phyloP scores from a whole-genome alignment of 1,284 basidiomycete species.

The Megacollybia platyphylla region DNA sequence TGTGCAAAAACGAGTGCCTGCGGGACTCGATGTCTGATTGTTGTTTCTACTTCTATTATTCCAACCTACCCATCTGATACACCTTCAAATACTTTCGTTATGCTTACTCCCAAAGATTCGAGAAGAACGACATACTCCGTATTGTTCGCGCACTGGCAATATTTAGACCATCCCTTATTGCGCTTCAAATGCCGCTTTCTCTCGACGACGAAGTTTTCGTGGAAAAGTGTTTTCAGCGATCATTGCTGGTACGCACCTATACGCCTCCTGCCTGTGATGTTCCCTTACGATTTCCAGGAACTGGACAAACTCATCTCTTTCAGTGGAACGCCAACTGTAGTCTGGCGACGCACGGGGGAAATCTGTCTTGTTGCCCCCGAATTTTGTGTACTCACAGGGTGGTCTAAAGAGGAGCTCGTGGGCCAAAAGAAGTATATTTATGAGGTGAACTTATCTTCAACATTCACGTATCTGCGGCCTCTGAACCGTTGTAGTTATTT shows the following conservation, averaged over 20 bases:
- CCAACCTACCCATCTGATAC: constrained; percentile 6
- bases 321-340: constrained; percentile 98
- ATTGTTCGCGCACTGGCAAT: constrained; percentile 92
- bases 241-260: constrained; percentile 58
- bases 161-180: constrained; percentile 90
- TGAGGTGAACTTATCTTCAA: constrained; percentile 39
- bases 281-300: constrained; percentile 41
- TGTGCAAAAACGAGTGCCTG: constrained; percentile 21
- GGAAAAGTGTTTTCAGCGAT: constrained; percentile 90
- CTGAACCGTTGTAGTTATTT: constrained; percentile 45
- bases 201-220: constrained; percentile 93
- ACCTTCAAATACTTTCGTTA: constrained; percentile 2
- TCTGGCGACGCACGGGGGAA: constrained; percentile 96
- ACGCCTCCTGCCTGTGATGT: constrained; percentile 2
- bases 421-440: constrained; percentile 80
- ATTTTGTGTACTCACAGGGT: constrained; percentile 89
- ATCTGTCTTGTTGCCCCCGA: constrained; percentile 94
- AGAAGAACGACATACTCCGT: constrained; percentile 89
- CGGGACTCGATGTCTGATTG: constrained; percentile 30
- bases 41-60: constrained; percentile 11
- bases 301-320: constrained; percentile 95
- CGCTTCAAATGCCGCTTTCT: constrained; percentile 89
- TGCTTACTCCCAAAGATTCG: constrained; percentile 49
- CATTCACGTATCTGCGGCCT: constrained; percentile 8
- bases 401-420: constrained; percentile 75